Conservation (phyloP, 2,329 filamentous ascomycete genomes). For the Nakataea oryzae region DNA sequence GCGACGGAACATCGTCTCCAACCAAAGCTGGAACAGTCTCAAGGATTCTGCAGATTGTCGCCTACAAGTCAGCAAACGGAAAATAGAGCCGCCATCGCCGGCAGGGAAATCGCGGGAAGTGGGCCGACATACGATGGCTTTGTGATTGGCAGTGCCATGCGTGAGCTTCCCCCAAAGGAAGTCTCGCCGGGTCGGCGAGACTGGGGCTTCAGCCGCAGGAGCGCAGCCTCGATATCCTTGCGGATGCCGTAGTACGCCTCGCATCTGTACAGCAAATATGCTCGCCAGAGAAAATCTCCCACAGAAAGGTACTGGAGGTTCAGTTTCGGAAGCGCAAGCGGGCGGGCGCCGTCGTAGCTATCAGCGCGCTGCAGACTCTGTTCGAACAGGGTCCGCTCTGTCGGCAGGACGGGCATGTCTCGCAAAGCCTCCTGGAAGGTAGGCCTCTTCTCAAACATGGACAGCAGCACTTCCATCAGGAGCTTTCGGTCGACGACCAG, state of each 20-base stretch:
- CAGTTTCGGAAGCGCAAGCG: slow-evolving; percentile 84
- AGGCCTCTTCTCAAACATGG: slow-evolving; percentile 63
- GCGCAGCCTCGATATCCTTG: slow-evolving; percentile 74
- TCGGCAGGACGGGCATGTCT: slow-evolving; percentile 69
- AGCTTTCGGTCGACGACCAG: slow-evolving; percentile 54
- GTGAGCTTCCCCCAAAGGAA: slow-evolving; percentile 74
- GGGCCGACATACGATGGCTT: slow-evolving; percentile 53
- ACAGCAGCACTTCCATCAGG: slow-evolving; percentile 62
- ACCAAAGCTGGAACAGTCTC: slow-evolving; percentile 78
- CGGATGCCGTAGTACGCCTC: slow-evolving; percentile 92
- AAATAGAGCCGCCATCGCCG: neutral
- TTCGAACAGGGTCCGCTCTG: slow-evolving; percentile 73
- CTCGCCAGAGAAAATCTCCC: slow-evolving; percentile 94
- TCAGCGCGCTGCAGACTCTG: slow-evolving; percentile 70
- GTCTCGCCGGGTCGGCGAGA: slow-evolving; percentile 52
- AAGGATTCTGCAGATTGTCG: slow-evolving; percentile 51
- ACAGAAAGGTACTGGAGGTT: slow-evolving; percentile 93
- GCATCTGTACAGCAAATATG: slow-evolving; percentile 76
- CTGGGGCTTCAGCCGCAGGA: slow-evolving; percentile 70
- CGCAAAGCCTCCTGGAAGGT: slow-evolving; percentile 74
- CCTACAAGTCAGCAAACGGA: slow-evolving; percentile 7
- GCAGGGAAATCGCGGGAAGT: neutral
- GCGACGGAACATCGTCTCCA: slow-evolving; percentile 71
- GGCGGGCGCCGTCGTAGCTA: slow-evolving; percentile 74
- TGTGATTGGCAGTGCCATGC: slow-evolving; percentile 80